Percentiles rank a stretch among this genome's conserved stretches.
Evolutionary conservation across 331 rosid genomes (phyloP).

Genomic region (Cydonia oblonga): DNA sequence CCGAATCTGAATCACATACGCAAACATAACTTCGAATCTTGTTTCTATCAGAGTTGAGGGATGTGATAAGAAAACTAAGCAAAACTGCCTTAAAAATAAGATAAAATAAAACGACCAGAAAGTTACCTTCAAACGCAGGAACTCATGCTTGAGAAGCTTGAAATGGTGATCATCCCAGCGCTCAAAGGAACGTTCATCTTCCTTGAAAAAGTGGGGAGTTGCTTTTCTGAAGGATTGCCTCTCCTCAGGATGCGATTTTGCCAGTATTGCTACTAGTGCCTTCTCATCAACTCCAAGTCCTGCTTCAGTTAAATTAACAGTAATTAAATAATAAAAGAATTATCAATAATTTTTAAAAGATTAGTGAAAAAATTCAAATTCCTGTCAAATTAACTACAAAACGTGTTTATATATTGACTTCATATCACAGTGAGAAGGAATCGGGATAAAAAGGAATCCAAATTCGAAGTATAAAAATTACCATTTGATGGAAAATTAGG

Average conservation of each 20-base stretch:
- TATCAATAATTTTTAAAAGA: background rate
- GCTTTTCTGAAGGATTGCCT: constrained; percentile 48
- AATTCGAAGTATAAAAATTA: background rate
- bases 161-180: constrained; percentile 49
- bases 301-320: constrained; percentile 3
- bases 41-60: background rate
- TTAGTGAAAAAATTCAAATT: background rate
- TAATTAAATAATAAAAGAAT: background rate
- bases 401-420: background rate
- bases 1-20: background rate
- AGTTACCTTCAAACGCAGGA: constrained; percentile 72
- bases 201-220: constrained; percentile 36
- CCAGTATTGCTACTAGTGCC: constrained; percentile 43
- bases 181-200: constrained; percentile 73
- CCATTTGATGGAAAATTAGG: background rate
- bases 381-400: background rate
- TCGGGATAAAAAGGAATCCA: background rate
- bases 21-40: background rate
- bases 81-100: background rate
- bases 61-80: background rate
- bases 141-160: constrained; percentile 67
- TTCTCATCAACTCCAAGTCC: constrained; percentile 92
- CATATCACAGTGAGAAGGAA: background rate
- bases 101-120: background rate
- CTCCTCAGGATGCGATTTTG: constrained; percentile 56